A percentile compares a stretch with the other conserved stretches of the same genome.
Conservation (phyloP, 1,139 yeast genomes). For the Pneumocystis wakefieldiae region DNA sequence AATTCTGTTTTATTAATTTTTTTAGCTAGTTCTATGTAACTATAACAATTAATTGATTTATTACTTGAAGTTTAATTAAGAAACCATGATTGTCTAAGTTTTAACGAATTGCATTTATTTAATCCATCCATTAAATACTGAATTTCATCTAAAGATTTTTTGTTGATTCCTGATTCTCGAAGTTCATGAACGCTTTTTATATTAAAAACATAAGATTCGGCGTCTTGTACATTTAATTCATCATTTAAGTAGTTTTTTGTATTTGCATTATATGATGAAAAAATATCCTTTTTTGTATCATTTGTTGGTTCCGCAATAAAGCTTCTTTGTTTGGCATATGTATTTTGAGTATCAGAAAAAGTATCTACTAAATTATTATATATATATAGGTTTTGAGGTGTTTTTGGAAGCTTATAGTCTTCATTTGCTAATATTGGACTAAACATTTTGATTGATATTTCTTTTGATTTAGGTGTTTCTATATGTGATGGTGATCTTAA, state of each 20-base stretch:
- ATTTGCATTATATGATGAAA: not conserved
- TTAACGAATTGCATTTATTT: slow-evolving; percentile 3
- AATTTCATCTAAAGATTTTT: slow-evolving; percentile 25
- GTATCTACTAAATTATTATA: not conserved
- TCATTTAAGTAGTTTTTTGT: slow-evolving; percentile 2
- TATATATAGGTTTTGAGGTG: not conserved
- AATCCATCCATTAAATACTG: slow-evolving; percentile 29
- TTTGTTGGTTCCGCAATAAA: slow-evolving; percentile 3
- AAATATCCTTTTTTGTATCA: not conserved
- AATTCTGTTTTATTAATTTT: not conserved
- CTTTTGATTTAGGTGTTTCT: not conserved
- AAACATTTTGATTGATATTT: not conserved
- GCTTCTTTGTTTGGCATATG: slow-evolving; percentile 9
- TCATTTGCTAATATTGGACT: not conserved
- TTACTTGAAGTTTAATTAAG: not conserved
- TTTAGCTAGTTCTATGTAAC: not conserved
- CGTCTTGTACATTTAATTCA: slow-evolving; percentile 3
- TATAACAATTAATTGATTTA: not conserved
- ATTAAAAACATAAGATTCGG: slow-evolving; percentile 7
- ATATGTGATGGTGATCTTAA: not conserved
- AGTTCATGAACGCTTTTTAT: slow-evolving; percentile 22
- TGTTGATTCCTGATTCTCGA: slow-evolving; percentile 27
- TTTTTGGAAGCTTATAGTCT: not conserved
- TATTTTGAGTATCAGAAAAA: not conserved
- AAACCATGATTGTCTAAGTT: not conserved